phyloP scores from a whole-genome alignment of 202 grass and related monocot genomes.

The Brachypodium distachyon region DNA sequence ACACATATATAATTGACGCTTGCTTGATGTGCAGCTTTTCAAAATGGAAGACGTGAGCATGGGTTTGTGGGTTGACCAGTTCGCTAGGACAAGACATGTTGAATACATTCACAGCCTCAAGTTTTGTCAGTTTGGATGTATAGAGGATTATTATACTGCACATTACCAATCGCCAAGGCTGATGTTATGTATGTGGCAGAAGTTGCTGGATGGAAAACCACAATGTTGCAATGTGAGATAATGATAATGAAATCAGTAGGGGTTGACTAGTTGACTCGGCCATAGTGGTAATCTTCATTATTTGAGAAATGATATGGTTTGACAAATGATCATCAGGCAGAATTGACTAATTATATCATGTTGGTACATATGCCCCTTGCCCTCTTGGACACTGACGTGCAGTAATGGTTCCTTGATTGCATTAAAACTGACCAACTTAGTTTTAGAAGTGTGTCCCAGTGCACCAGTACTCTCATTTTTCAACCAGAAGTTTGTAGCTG shows the following conservation, averaged over 20 bases:
- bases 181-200: constrained; percentile 97
- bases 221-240: constrained; percentile 95
- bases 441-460: neutral
- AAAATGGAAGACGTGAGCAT: constrained; percentile 99
- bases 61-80: constrained; percentile 96
- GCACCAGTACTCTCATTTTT: neutral
- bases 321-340: constrained; percentile 6
- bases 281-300: constrained; percentile 16
- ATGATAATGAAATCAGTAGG: constrained; percentile 13
- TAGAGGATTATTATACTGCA: constrained; percentile 85
- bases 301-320: constrained; percentile 12
- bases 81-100: constrained; percentile 54
- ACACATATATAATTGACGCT: constrained; percentile 42
- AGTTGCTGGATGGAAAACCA: constrained; percentile 59
- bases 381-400: constrained; percentile 25
- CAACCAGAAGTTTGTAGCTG: neutral
- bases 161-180: constrained; percentile 94
- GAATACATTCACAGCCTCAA: constrained; percentile 68
- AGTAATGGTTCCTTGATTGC: neutral
- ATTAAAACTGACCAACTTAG: constrained; percentile 5
- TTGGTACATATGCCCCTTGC: constrained; percentile 1
- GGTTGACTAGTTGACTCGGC: constrained; percentile 1
- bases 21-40: constrained; percentile 68
- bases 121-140: constrained; percentile 96
- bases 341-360: constrained; percentile 30